Base-by-base conservation (phyloP, 345 rosid genomes). In the Citrus inodora region DNA sequence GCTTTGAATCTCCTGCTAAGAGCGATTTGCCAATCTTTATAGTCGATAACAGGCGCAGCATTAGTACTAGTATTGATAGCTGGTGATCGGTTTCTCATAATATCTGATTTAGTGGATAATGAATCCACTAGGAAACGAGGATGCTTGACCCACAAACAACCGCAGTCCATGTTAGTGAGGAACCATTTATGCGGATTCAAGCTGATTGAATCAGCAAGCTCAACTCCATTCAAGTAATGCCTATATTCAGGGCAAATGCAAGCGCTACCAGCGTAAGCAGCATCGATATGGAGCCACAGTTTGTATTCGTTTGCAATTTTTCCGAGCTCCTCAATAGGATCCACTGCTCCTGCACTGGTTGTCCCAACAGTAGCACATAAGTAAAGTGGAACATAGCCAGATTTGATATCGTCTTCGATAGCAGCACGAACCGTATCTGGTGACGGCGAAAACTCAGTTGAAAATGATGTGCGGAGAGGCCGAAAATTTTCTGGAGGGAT, bases 281-380 rank as follows among this genome's bases (percentile, higher is more conserved):
- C 87, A 56, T 82, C 87, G 3, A 85, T 72, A n/a, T 85, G 85
- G 30, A 82, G 73, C 87, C 86, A 83, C n/a, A 86, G 7, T 22
- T 76, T 72, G 71, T 74, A 58, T 9, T 79, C 32, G 10, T 3
- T 48, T 0, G 88, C 83, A 58, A 82, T 66, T 80, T 75, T 25
- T 5, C 76, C 82, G 17, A 80, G 8, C 9, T 71, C 80, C 13
- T 38, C 21, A 7, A 85, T 27, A 10, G 85, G 83, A 74, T 85
- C 85, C 46, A 82, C 83, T 1, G 85, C 83, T 27, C 79, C 79
- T 37, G 69, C 27, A 1, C 73, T 42, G 0, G 82, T 85, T 10
- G 83, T 85, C 82, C 70, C 70, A 3, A 85, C 48, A 6, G 86
- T 82, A 11, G 46, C 88, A 38, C 83, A 82, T 0, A 85, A 35